phyloP scores from a whole-genome alignment of 768 basidiomycete genomes.

The Lentinus brumalis region DNA sequence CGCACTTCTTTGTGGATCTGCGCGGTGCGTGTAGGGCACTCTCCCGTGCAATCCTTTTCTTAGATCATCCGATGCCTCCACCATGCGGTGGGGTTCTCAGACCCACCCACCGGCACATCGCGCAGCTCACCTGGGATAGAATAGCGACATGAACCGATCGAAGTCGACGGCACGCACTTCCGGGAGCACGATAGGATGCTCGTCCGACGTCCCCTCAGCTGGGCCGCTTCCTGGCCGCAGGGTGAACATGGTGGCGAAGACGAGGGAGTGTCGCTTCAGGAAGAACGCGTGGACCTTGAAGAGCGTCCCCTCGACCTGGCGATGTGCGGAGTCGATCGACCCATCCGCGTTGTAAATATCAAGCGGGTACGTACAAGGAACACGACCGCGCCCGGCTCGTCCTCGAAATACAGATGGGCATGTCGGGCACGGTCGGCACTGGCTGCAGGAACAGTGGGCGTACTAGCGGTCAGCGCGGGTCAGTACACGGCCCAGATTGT shows the following conservation, averaged over 20 bases:
- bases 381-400: constrained; percentile 14
- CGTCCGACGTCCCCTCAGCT: constrained; percentile 19
- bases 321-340: neutral
- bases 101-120: neutral
- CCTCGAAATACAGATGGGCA: constrained; percentile 17
- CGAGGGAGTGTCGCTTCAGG: constrained; percentile 17
- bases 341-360: neutral
- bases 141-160: constrained; percentile 19
- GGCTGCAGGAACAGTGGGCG: neutral
- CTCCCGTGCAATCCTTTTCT: no score
- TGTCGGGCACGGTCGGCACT: constrained; percentile 5
- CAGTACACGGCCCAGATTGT: neutral
- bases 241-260: constrained; percentile 23
- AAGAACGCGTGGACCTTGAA: constrained; percentile 26
- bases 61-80: neutral
- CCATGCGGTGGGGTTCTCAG: constrained; percentile 1
- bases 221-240: constrained; percentile 6
- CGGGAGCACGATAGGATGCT: constrained; percentile 14
- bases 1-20: no score
- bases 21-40: no score
- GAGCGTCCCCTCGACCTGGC: constrained; percentile 21
- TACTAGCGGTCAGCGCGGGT: neutral
- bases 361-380: constrained; percentile 16
- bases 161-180: constrained; percentile 20
- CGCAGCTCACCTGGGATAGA: constrained; percentile 25